These are phyloP conservation scores for Paraglomus occultum DNA, from an alignment of 192 early-diverging fungal genomes.

Conservation along the genomic window DNA sequence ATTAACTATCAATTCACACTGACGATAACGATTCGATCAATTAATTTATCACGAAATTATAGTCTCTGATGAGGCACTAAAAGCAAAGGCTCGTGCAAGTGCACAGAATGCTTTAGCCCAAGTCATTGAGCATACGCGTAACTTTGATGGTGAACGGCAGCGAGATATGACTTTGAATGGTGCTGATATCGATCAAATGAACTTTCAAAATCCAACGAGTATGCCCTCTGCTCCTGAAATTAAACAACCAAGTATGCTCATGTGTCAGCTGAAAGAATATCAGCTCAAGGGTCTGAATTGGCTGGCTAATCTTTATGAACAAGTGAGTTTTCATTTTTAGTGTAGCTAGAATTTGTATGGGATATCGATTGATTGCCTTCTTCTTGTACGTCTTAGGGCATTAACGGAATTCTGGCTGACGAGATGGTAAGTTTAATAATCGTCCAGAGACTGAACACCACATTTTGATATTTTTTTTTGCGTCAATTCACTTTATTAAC, in stretches of 20 bases:
- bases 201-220: slow-evolving; percentile 80
- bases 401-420: slow-evolving; percentile 89
- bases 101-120: slow-evolving; percentile 76
- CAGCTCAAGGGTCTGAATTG: slow-evolving; percentile 84
- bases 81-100: slow-evolving; percentile 64
- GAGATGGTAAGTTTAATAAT: slow-evolving; percentile 62
- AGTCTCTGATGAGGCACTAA: slow-evolving; percentile 69
- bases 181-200: slow-evolving; percentile 72
- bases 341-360: neutral
- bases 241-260: slow-evolving; percentile 81
- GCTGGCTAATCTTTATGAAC: slow-evolving; percentile 84
- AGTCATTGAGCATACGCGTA: slow-evolving; percentile 61
- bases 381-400: slow-evolving; percentile 45
- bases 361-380: neutral
- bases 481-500: slow-evolving; percentile 13
- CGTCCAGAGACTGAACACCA: neutral
- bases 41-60: neutral
- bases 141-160: slow-evolving; percentile 63
- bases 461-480: slow-evolving; percentile 4
- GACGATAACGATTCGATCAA: neutral
- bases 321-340: slow-evolving; percentile 26
- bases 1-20: neutral
- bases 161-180: slow-evolving; percentile 18
- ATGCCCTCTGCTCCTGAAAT: slow-evolving; percentile 69
- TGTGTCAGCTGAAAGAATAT: slow-evolving; percentile 80